Evolutionary conservation across 371 early-diverging fungal species (phyloP).

Genomic region (Nematocida sp.): DNA sequence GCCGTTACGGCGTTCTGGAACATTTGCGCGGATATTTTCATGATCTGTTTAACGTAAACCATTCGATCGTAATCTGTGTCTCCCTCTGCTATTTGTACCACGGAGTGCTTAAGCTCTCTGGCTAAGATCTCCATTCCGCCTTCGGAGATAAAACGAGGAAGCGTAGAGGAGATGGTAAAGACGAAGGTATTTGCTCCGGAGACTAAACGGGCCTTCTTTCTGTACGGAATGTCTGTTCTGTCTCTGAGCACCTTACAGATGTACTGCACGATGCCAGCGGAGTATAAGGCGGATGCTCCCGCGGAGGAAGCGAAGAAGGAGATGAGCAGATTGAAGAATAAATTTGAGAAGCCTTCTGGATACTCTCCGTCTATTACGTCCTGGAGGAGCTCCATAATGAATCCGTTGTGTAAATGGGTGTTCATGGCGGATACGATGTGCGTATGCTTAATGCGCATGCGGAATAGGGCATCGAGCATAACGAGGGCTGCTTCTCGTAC

Average conservation of each 20-base stretch:
- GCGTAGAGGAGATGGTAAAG: constrained; percentile 21
- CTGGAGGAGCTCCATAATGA: constrained; percentile 29
- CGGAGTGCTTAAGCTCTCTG: constrained; percentile 24
- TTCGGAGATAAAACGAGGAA: constrained; percentile 44
- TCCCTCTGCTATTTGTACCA: not conserved
- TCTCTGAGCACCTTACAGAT: constrained; percentile 26
- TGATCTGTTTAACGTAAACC: constrained; percentile 30
- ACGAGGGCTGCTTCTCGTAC: constrained; percentile 32
- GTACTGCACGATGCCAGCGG: constrained; percentile 48
- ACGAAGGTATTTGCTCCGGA: constrained; percentile 39
- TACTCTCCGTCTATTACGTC: constrained; percentile 6
- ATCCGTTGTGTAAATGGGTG: constrained; percentile 24
- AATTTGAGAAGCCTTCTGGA: constrained; percentile 24
- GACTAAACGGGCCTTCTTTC: constrained; percentile 32
- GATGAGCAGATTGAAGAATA: constrained; percentile 40
- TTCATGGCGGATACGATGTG: constrained; percentile 16
- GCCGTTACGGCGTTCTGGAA: constrained; percentile 38
- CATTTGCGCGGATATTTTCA: constrained; percentile 47
- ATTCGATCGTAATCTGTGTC: constrained; percentile 24
- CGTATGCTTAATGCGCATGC: constrained; percentile 38
- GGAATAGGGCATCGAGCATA: constrained; percentile 37
- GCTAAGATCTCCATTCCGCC: constrained; percentile 29
- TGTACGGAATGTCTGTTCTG: constrained; percentile 24
- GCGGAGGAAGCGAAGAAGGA: constrained; percentile 41
- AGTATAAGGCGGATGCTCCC: constrained; percentile 44